Evolutionary conservation across 495 filamentous ascomycete species (phyloP).

Genomic region (Hyaloscypha bicolor): DNA sequence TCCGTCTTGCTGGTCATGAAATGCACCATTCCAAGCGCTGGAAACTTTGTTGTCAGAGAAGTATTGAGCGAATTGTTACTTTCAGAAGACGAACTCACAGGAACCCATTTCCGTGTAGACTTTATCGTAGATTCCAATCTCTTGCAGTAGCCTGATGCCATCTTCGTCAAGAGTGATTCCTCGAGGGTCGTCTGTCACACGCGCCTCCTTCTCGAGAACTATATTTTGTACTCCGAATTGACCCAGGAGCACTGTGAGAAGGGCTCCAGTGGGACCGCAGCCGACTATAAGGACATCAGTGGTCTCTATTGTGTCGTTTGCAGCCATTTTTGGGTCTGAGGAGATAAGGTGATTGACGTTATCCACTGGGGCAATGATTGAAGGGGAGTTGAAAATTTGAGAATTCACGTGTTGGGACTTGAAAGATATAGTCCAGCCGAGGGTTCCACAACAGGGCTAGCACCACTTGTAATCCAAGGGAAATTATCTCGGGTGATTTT

Average conservation of each 20-base stretch:
- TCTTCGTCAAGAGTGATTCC: constrained; percentile 56
- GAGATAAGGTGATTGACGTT: background rate
- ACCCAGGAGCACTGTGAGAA: constrained; percentile 41
- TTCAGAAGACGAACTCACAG: background rate
- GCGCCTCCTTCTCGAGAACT: constrained; percentile 47
- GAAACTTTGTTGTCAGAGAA: background rate
- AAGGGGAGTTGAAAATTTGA: no score
- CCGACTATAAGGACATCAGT: constrained; percentile 45
- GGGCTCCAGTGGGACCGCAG: constrained; percentile 42
- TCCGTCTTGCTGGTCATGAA: background rate
- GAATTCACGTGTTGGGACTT: no score
- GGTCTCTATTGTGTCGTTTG: background rate
- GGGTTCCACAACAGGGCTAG: no score
- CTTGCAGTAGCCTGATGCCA: constrained; percentile 49
- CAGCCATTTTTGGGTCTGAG: constrained; percentile 26
- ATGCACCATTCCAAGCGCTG: background rate
- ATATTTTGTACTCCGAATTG: constrained; percentile 27
- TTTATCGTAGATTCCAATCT: constrained; percentile 35
- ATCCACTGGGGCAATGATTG: no score
- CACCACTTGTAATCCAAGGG: no score
- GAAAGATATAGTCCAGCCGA: no score
- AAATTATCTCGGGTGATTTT: constrained; percentile 29
- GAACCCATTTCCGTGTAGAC: constrained; percentile 5
- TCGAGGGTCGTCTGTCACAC: constrained; percentile 52
- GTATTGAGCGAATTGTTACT: background rate